These are phyloP conservation scores for Fagopyrum esculentum DNA, from an alignment of 148 eudicot genomes.

Conservation along the genomic window DNA sequence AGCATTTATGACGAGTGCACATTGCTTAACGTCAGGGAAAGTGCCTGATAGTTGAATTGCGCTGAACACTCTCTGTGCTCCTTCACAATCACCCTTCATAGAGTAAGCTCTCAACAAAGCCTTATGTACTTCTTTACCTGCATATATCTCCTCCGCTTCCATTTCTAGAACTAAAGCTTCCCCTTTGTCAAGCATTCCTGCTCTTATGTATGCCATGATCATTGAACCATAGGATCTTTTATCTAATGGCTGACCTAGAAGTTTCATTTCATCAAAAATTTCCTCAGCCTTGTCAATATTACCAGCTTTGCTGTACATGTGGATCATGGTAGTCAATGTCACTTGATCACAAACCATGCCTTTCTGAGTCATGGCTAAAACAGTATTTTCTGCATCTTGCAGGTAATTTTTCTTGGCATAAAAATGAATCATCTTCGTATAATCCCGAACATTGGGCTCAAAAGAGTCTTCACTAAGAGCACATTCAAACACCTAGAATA, in stretches of 20 bases:
- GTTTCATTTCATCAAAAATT: constrained; percentile 62
- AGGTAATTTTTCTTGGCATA: constrained; percentile 55
- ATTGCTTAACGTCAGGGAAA: constrained; percentile 62
- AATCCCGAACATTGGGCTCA: constrained; percentile 84
- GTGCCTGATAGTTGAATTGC: constrained; percentile 72
- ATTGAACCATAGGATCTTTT: constrained; percentile 84
- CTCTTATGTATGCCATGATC: constrained; percentile 87
- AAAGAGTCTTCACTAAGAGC: constrained; percentile 77
- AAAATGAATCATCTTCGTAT: constrained; percentile 75
- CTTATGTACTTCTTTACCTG: constrained; percentile 78
- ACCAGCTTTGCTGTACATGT: constrained; percentile 88
- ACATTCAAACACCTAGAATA: constrained; percentile 49
- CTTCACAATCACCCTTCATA: constrained; percentile 62
- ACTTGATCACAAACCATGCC: constrained; percentile 79
- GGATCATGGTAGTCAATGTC: constrained; percentile 67
- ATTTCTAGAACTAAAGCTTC: constrained; percentile 63
- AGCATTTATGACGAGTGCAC: constrained; percentile 79
- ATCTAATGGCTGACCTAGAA: constrained; percentile 59
- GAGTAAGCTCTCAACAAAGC: constrained; percentile 89
- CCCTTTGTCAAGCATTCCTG: constrained; percentile 46
- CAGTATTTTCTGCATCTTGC: constrained; percentile 56
- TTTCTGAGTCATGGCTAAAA: constrained; percentile 47
- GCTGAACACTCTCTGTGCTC: constrained; percentile 78
- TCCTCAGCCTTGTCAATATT: constrained; percentile 62
- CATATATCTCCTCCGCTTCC: constrained; percentile 53